Evolutionary conservation across 2,329 filamentous ascomycete species (phyloP).

Genomic region (Pseudogymnoascus sp.): DNA sequence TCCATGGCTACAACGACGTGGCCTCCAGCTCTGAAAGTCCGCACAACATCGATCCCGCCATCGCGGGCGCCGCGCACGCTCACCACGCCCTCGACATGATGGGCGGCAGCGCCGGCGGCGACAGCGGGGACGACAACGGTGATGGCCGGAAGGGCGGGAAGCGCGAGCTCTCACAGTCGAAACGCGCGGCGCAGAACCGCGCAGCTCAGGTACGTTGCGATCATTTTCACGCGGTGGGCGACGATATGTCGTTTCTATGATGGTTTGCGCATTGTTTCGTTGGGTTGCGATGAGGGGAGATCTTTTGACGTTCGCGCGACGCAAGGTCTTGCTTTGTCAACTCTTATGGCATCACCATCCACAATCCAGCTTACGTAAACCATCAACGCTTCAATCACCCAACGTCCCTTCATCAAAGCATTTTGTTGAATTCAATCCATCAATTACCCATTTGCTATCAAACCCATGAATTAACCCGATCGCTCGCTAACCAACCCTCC

Average conservation of each 20-base stretch:
- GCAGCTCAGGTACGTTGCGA: slow-evolving; percentile 74
- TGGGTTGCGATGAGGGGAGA: not conserved
- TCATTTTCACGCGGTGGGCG: slow-evolving; percentile 13
- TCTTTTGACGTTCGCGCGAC: slow-evolving; percentile 6
- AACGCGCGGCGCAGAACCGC: slow-evolving; percentile 91
- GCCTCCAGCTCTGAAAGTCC: slow-evolving; percentile 25
- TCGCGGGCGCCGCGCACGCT: slow-evolving; percentile 19
- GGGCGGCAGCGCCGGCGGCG: slow-evolving; percentile 23
- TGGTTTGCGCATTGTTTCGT: slow-evolving; percentile 13
- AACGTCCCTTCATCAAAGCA: slow-evolving; percentile 3
- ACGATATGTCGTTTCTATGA: slow-evolving; percentile 16
- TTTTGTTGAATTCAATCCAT: not conserved
- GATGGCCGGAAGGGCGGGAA: slow-evolving; percentile 67
- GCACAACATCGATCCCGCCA: slow-evolving; percentile 29
- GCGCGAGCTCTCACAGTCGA: slow-evolving; percentile 87
- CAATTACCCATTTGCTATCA: not conserved
- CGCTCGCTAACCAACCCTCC: slow-evolving; percentile 23
- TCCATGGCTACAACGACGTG: slow-evolving; percentile 27
- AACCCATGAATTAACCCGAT: not conserved
- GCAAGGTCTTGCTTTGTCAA: slow-evolving; percentile 29
- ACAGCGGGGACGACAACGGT: slow-evolving; percentile 24
- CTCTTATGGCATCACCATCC: slow-evolving; percentile 29
- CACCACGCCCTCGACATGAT: slow-evolving; percentile 20
- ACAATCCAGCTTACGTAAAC: slow-evolving; percentile 26
- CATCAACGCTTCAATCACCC: not conserved